These are phyloP conservation scores for Panaeolus cyanescens DNA, from an alignment of 768 basidiomycete species.

Conservation along the genomic window DNA sequence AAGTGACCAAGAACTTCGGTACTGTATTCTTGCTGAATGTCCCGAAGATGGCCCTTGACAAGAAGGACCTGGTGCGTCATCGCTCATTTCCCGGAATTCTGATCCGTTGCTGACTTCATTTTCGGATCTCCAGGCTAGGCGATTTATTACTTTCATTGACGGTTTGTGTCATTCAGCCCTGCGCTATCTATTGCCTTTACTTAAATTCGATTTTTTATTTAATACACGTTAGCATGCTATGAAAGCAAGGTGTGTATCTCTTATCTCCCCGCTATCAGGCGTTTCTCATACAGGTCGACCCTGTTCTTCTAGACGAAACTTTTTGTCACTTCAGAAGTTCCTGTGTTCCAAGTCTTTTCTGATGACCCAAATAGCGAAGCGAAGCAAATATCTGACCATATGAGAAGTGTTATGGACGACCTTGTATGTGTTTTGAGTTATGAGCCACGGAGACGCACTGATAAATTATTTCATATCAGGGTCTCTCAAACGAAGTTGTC, in stretches of 20 bases:
- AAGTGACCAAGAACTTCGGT: slow-evolving; percentile 85
- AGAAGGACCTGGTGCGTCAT: slow-evolving; percentile 77
- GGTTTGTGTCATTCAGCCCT: slow-evolving; percentile 42
- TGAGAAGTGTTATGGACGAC: slow-evolving; percentile 94
- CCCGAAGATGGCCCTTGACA: slow-evolving; percentile 82
- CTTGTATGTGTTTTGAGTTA: slow-evolving; percentile 51
- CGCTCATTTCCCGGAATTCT: slow-evolving; percentile 2
- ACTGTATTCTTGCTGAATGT: slow-evolving; percentile 89
- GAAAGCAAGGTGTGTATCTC: slow-evolving; percentile 72
- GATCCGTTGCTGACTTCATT: neutral
- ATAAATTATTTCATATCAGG: slow-evolving; percentile 44
- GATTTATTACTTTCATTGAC: slow-evolving; percentile 98
- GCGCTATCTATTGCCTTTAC: neutral
- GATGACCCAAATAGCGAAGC: slow-evolving; percentile 50
- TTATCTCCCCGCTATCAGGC: neutral
- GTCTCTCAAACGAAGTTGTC: slow-evolving; percentile 73
- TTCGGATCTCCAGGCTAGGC: slow-evolving; percentile 63
- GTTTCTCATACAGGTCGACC: neutral
- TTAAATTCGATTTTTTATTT: neutral
- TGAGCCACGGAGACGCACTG: neutral
- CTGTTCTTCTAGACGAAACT: slow-evolving; percentile 68
- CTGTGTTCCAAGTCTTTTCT: slow-evolving; percentile 88
- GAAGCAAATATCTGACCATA: slow-evolving; percentile 69
- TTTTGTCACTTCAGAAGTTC: slow-evolving; percentile 90
- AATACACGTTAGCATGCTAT: slow-evolving; percentile 67